phyloP scores from a whole-genome alignment of 1,139 yeast genomes.

The Suhomyces wounanorum region DNA sequence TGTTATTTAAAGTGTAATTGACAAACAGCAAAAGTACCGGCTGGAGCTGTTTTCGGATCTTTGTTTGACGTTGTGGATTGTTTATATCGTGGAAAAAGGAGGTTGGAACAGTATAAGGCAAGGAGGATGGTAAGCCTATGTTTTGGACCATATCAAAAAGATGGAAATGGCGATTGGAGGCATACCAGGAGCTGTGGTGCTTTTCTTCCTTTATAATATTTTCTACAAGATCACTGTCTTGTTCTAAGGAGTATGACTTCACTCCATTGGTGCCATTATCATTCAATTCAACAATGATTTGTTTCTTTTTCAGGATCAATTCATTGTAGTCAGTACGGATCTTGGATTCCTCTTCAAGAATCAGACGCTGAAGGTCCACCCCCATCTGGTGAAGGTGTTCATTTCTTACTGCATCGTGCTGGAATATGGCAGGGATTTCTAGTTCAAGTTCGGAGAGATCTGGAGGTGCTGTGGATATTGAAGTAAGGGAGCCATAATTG shows the following conservation, averaged over 20 bases:
- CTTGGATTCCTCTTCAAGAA: constrained; percentile 20
- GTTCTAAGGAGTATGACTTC: constrained; percentile 14
- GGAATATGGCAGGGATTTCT: constrained; percentile 29
- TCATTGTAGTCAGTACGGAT: constrained; percentile 15
- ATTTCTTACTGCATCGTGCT: constrained; percentile 29
- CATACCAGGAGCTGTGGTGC: constrained; percentile 6
- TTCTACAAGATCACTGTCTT: constrained; percentile 14
- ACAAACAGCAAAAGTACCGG: constrained; percentile 6
- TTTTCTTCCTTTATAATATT: constrained; percentile 12
- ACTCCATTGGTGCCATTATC: constrained; percentile 29
- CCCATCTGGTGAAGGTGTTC: constrained; percentile 22
- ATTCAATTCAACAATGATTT: constrained; percentile 27
- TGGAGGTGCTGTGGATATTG: not conserved
- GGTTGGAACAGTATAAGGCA: constrained; percentile 5
- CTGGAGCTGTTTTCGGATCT: not conserved
- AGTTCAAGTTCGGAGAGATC: constrained; percentile 22
- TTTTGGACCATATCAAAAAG: constrained; percentile 7
- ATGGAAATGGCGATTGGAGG: constrained; percentile 12
- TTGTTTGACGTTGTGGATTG: not conserved
- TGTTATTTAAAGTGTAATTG: constrained; percentile 3
- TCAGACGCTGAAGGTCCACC: constrained; percentile 20
- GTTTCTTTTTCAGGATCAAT: constrained; percentile 14
- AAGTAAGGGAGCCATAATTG: not conserved
- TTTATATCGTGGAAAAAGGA: constrained; percentile 6
- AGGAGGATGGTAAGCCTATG: not conserved